These are phyloP conservation scores for Diaporthe sp. DNA, from an alignment of 2,329 filamentous ascomycete species.

Conservation along the genomic window DNA sequence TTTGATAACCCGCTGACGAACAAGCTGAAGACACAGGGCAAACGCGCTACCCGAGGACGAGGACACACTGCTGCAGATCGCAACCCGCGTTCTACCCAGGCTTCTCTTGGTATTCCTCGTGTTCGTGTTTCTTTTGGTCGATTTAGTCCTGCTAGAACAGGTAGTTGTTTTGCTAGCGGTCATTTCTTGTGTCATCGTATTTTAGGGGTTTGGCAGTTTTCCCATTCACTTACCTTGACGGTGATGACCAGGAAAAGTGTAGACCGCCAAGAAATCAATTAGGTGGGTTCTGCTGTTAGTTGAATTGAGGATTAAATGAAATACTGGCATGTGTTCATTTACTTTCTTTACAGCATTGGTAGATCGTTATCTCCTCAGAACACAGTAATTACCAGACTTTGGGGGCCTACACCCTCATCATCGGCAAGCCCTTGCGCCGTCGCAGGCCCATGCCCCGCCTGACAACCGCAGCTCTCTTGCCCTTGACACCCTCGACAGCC, in stretches of 20 bases:
- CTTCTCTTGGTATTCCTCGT: no score
- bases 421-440: slow-evolving; percentile 18
- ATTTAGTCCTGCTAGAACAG: no score
- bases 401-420: slow-evolving; percentile 10
- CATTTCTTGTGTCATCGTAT: no score
- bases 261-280: no score
- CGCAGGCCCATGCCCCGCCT: slow-evolving; percentile 26
- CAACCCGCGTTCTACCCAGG: neutral
- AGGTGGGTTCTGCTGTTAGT: no score
- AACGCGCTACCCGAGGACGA: neutral
- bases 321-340: neutral
- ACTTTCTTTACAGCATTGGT: neutral
- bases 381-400: neutral
- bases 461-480: slow-evolving; percentile 27
- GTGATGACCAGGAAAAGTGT: no score
- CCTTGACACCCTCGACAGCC: neutral
- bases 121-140: no score
- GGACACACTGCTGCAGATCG: neutral
- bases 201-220: no score
- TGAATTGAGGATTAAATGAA: no score
- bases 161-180: no score
- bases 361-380: neutral
- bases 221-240: no score
- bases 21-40: neutral
- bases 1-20: neutral